phyloP scores from a whole-genome alignment of 768 basidiomycete species.

The Suillus subaureus region DNA sequence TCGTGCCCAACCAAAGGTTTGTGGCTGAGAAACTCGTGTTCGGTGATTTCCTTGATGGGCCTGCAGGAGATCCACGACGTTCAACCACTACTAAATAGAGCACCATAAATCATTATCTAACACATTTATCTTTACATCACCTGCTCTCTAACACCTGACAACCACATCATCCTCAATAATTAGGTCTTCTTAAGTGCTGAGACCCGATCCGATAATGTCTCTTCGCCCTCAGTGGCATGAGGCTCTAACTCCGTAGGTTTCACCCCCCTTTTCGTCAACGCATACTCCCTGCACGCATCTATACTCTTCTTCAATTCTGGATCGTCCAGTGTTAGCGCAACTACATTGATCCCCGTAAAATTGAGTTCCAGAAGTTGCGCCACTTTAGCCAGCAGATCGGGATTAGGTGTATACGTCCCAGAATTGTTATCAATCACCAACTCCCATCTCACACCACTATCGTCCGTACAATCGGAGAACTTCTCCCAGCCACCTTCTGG shows the following conservation, averaged over 20 bases:
- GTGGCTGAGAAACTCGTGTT: slow-evolving; percentile 40
- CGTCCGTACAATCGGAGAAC: slow-evolving; percentile 57
- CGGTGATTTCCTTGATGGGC: slow-evolving; percentile 27
- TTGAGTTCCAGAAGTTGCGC: slow-evolving; percentile 70
- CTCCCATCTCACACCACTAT: slow-evolving; percentile 71
- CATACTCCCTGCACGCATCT: slow-evolving; percentile 71
- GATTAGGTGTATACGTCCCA: slow-evolving; percentile 82
- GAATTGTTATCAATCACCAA: slow-evolving; percentile 85
- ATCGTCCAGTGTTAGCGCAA: slow-evolving; percentile 58
- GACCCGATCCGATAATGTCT: slow-evolving; percentile 45
- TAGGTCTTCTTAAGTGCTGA: slow-evolving; percentile 9
- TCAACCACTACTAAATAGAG: slow-evolving; percentile 10
- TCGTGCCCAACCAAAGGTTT: slow-evolving; percentile 25
- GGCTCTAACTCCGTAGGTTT: slow-evolving; percentile 65
- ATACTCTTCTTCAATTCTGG: slow-evolving; percentile 56
- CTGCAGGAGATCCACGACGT: slow-evolving; percentile 13
- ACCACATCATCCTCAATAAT: slow-evolving; percentile 7
- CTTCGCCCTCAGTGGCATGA: slow-evolving; percentile 54
- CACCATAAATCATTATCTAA: slow-evolving; percentile 14
- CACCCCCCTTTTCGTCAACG: slow-evolving; percentile 59
- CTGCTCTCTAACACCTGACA: slow-evolving; percentile 12
- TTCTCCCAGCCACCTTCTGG: slow-evolving; percentile 67
- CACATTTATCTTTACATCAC: slow-evolving; percentile 7
- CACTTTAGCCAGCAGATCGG: slow-evolving; percentile 58
- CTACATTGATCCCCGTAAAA: slow-evolving; percentile 63